Conservation (phyloP, 2,329 filamentous ascomycete genomes). For the Macrophomina pseudophaseolina region DNA sequence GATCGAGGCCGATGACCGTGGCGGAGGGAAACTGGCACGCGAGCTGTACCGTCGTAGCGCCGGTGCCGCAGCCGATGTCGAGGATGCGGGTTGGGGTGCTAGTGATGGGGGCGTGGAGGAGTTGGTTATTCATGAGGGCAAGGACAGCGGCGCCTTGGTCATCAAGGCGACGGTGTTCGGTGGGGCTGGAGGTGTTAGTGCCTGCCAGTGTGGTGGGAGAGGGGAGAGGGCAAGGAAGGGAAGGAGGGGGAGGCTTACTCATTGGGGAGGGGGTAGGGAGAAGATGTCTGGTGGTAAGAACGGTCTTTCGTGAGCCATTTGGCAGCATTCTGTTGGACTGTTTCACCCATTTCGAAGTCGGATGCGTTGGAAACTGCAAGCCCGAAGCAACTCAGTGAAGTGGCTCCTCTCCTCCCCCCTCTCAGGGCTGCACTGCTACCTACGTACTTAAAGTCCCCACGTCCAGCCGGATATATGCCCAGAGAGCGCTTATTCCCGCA, state of each 20-base stretch:
- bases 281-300: slow-evolving; percentile 30
- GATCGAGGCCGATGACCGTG: slow-evolving; percentile 30
- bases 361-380: too few relatives aligned
- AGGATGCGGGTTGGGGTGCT: slow-evolving; percentile 27
- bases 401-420: too few relatives aligned
- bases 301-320: not conserved
- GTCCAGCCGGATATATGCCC: too few relatives aligned
- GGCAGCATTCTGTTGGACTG: too few relatives aligned
- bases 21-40: slow-evolving; percentile 27
- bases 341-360: not conserved
- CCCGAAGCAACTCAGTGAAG: too few relatives aligned
- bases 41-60: slow-evolving; percentile 29
- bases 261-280: slow-evolving; percentile 34
- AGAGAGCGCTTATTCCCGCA: too few relatives aligned
- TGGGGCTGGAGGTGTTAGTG: slow-evolving; percentile 6
- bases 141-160: slow-evolving; percentile 28
- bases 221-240: not conserved
- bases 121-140: slow-evolving; percentile 29
- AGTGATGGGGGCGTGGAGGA: slow-evolving; percentile 29
- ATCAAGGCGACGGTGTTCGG: slow-evolving; percentile 34
- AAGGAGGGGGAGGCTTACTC: slow-evolving; percentile 29
- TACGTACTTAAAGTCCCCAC: too few relatives aligned
- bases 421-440: too few relatives aligned
- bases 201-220: not conserved
- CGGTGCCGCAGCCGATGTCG: slow-evolving; percentile 33